phyloP scores from a whole-genome alignment of 2,329 filamentous ascomycete species.

The Paecilomyces sp. region DNA sequence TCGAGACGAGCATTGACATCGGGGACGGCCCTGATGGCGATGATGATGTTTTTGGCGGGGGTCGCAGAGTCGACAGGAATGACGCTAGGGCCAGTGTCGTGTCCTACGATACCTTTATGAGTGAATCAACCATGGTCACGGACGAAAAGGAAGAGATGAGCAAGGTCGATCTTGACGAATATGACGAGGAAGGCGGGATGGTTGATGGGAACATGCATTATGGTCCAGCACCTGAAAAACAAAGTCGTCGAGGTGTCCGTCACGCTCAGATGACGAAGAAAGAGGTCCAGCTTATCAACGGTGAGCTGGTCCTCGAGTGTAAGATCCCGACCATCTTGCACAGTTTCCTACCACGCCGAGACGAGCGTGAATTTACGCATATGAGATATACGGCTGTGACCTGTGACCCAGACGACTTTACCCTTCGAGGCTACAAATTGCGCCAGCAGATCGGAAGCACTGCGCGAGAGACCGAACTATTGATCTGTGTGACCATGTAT shows the following conservation, averaged over 20 bases:
- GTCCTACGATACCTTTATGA: slow-evolving; percentile 58
- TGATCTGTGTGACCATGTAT: slow-evolving; percentile 98
- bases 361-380: slow-evolving; percentile 94
- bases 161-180: slow-evolving; percentile 40
- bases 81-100: slow-evolving; percentile 51
- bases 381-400: slow-evolving; percentile 99
- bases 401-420: slow-evolving; percentile 92
- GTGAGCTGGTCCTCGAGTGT: slow-evolving; percentile 94
- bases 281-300: slow-evolving; percentile 93
- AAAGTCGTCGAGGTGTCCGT: slow-evolving; percentile 79
- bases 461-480: slow-evolving; percentile 82
- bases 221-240: slow-evolving; percentile 78
- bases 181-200: slow-evolving; percentile 46
- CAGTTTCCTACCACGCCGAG: slow-evolving; percentile 86
- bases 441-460: slow-evolving; percentile 83
- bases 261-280: slow-evolving; percentile 84
- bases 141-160: slow-evolving; percentile 42
- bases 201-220: slow-evolving; percentile 61
- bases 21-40: slow-evolving; percentile 55
- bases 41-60: slow-evolving; percentile 65
- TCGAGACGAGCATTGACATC: slow-evolving; percentile 41
- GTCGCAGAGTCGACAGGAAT: slow-evolving; percentile 38
- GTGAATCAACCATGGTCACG: slow-evolving; percentile 51
- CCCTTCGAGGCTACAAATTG: slow-evolving; percentile 79
- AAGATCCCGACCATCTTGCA: slow-evolving; percentile 98